Evolutionary conservation across 2,329 filamentous ascomycete genomes (phyloP).

Genomic region (Ascochyta clinopodiicola): DNA sequence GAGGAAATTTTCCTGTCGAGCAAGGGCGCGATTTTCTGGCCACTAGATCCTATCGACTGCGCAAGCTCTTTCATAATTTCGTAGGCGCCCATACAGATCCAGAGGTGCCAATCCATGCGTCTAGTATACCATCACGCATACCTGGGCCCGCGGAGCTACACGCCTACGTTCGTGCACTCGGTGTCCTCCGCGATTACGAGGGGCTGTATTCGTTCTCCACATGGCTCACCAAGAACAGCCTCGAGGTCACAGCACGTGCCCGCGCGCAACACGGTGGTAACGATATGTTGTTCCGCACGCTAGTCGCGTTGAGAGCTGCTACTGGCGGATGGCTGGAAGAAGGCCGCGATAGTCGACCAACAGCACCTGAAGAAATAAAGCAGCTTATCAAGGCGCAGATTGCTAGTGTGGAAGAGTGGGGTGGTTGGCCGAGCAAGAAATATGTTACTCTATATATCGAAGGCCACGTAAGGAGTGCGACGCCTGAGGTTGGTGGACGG

Average conservation of each 20-base stretch:
- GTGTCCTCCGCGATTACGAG: slow-evolving; percentile 64
- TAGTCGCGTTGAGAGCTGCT: slow-evolving; percentile 52
- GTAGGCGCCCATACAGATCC: slow-evolving; percentile 28
- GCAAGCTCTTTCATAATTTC: slow-evolving; percentile 36
- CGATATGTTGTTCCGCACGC: slow-evolving; percentile 38
- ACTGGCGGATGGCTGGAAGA: slow-evolving; percentile 44
- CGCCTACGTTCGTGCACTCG: slow-evolving; percentile 69
- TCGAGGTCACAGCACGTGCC: slow-evolving; percentile 36
- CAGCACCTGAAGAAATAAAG: slow-evolving; percentile 40
- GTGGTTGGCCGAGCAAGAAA: slow-evolving; percentile 52
- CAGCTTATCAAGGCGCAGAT: slow-evolving; percentile 41
- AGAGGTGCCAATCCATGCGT: slow-evolving; percentile 5
- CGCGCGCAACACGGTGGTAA: slow-evolving; percentile 34
- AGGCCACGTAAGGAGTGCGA: slow-evolving; percentile 22
- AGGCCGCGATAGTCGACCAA: background rate
- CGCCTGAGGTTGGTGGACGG: slow-evolving; percentile 22
- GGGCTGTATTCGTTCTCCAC: slow-evolving; percentile 64
- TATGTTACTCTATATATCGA: slow-evolving; percentile 48
- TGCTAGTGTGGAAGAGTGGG: slow-evolving; percentile 50
- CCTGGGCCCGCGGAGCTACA: slow-evolving; percentile 60
- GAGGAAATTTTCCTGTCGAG: slow-evolving; percentile 10
- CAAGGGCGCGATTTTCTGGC: slow-evolving; percentile 23
- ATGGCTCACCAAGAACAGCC: slow-evolving; percentile 59
- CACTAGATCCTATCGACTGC: slow-evolving; percentile 29
- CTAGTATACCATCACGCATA: slow-evolving; percentile 48